Evolutionary conservation across 192 early-diverging fungal species (phyloP).

Genomic region (Phycomyces blakesleeanus): DNA sequence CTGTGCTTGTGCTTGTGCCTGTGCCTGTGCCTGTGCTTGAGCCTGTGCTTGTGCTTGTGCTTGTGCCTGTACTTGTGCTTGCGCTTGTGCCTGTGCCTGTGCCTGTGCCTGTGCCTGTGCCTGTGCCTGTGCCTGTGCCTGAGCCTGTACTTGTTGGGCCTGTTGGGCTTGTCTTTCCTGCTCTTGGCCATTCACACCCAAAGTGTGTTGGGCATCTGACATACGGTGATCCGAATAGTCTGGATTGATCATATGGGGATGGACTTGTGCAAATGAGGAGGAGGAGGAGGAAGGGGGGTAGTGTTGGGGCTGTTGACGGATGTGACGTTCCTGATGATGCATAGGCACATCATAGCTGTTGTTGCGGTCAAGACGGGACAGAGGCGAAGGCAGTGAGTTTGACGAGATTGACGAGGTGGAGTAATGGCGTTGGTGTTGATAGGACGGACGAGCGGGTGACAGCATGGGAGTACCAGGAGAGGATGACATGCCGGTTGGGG

Average conservation of each 20-base stretch:
- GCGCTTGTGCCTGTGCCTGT: too few relatives aligned
- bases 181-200: too few relatives aligned
- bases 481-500: constrained; percentile 18
- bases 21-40: too few relatives aligned
- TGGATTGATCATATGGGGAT: constrained; percentile 18
- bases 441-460: constrained; percentile 19
- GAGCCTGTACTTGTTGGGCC: too few relatives aligned
- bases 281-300: not conserved
- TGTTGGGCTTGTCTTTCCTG: too few relatives aligned
- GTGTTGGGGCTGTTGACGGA: not conserved
- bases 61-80: too few relatives aligned
- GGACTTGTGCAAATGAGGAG: constrained; percentile 4
- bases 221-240: constrained; percentile 4
- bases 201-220: not conserved
- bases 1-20: not conserved
- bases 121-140: too few relatives aligned
- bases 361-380: constrained; percentile 2
- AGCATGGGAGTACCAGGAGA: constrained; percentile 22
- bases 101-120: too few relatives aligned
- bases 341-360: constrained; percentile 22
- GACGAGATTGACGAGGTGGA: constrained; percentile 14
- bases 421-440: constrained; percentile 13
- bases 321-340: not conserved
- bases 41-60: too few relatives aligned
- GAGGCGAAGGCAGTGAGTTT: not conserved